Evolutionary conservation across 108 stramenopile genomes (phyloP).

Genomic region (Aurantiochytrium sp.): DNA sequence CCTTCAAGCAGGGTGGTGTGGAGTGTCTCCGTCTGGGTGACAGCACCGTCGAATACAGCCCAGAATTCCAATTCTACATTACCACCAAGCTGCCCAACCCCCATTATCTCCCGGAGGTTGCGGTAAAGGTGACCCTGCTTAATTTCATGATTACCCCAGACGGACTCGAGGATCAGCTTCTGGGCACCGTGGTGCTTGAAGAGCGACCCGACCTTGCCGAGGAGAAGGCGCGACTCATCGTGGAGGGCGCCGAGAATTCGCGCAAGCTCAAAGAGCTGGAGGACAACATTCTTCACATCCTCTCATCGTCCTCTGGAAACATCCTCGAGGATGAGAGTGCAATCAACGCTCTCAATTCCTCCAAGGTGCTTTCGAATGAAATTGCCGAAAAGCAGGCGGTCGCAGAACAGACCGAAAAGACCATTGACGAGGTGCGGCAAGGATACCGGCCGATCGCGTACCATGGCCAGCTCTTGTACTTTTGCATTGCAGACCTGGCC

Average conservation of each 20-base stretch:
- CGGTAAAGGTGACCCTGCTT: slow-evolving; percentile 30
- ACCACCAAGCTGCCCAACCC: slow-evolving; percentile 46
- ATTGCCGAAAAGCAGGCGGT: slow-evolving; percentile 47
- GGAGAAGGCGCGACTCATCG: slow-evolving; percentile 29
- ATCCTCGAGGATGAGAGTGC: slow-evolving; percentile 36
- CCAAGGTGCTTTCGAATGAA: slow-evolving; percentile 42
- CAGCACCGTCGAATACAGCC: slow-evolving; percentile 50
- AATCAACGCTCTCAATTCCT: slow-evolving; percentile 29
- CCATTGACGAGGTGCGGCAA: slow-evolving; percentile 49
- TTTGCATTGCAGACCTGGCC: slow-evolving; percentile 48
- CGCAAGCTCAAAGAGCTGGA: slow-evolving; percentile 35
- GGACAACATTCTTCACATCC: slow-evolving; percentile 30
- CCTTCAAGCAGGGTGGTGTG: slow-evolving; percentile 54
- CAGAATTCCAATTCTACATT: slow-evolving; percentile 38
- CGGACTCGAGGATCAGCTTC: slow-evolving; percentile 36
- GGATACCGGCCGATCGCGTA: slow-evolving; percentile 47
- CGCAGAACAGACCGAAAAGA: slow-evolving; percentile 43
- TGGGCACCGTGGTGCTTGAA: slow-evolving; percentile 26
- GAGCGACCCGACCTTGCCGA: slow-evolving; percentile 47
- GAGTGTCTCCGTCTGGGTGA: slow-evolving; percentile 52
- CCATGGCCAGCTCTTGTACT: slow-evolving; percentile 47
- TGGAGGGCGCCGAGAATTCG: slow-evolving; percentile 36
- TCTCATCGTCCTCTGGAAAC: slow-evolving; percentile 39
- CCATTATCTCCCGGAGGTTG: slow-evolving; percentile 39
- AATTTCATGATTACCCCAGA: slow-evolving; percentile 34